Conservation (phyloP, 2,329 filamentous ascomycete genomes). For the Sporothrix euskadiensis region DNA sequence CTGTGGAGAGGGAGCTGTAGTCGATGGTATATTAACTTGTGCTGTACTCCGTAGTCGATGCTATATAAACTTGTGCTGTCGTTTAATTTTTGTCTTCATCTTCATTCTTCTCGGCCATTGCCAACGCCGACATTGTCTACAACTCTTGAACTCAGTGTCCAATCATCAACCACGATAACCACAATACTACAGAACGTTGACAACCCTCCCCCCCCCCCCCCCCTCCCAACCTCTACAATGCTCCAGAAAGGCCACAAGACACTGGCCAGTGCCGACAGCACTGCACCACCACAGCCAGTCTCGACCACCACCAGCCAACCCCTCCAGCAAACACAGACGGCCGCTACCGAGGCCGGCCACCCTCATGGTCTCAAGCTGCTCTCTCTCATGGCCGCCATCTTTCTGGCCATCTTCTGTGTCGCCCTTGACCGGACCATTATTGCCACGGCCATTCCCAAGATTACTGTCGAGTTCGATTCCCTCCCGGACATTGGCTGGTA, state of each 20-base stretch:
- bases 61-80: not conserved
- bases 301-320: not conserved
- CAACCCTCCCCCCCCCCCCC: too few relatives aligned
- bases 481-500: conserved; percentile 36
- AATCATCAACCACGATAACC: not conserved
- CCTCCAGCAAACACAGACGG: not conserved
- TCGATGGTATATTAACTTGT: not conserved
- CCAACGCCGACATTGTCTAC: not conserved
- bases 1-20: not conserved
- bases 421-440: conserved; percentile 39
- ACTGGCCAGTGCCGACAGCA: not conserved
- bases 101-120: not conserved
- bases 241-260: not conserved
- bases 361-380: not conserved
- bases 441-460: conserved; percentile 46
- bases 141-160: not conserved
- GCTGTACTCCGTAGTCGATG: not conserved
- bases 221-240: not conserved
- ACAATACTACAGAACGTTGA: not conserved
- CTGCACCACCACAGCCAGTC: not conserved
- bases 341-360: not conserved
- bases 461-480: conserved; percentile 44
- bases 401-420: conserved; percentile 21
- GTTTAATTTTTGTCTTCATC: not conserved
- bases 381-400: conserved; percentile 4